Base-by-base conservation (phyloP, 495 filamentous ascomycete genomes). In the Rusavskia elegans region DNA sequence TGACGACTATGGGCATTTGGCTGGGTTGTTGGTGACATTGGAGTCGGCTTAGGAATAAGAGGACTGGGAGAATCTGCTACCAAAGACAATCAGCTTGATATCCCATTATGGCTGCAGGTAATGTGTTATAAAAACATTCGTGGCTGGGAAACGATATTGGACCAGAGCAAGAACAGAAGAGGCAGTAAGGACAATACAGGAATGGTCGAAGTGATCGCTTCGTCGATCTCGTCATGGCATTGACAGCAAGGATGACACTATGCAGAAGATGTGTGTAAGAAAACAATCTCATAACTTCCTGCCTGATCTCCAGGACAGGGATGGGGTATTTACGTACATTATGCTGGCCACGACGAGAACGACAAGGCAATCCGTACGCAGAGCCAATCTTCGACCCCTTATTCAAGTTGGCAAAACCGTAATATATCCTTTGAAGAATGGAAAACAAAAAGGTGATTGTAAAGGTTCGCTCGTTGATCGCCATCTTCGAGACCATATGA, bases 251-350 rank as follows among this genome's bases (percentile, higher is more conserved):
- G 65, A 57, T 61, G 49, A 48, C 60, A 55, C 64, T 73, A 71
- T 68, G 68, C 66, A 27, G 61, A 61, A 71, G 64, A 66, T 60
- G 64, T 63, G 55, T 63, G 73, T 76, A 67, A 75, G 73, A 75
- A 69, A 66, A 69, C 72, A 63, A 57, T 74, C 70, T 67, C 62
- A 67, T 74, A 72, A 65, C 61, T 62, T 65, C 70, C 70, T 68
- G 68, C 66, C 71, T 63, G 60, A 60, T 53, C 61, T 63, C 60
- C 65, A 70, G 67, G 66, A 61, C 66, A 72, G 72, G 71, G 64
- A 66, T n/a, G 71, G 72, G 70, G 74, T 68, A 66, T 71, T 87
- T 87, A 87, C 83, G 80, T 89, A 89, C 84, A 89, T 82, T 72
- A 76, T 67, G 57, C 66, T 62, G 70, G 72, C 71, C 75, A 71